Base-by-base conservation (phyloP, 768 basidiomycete genomes). In the Leccinellum luteum region DNA sequence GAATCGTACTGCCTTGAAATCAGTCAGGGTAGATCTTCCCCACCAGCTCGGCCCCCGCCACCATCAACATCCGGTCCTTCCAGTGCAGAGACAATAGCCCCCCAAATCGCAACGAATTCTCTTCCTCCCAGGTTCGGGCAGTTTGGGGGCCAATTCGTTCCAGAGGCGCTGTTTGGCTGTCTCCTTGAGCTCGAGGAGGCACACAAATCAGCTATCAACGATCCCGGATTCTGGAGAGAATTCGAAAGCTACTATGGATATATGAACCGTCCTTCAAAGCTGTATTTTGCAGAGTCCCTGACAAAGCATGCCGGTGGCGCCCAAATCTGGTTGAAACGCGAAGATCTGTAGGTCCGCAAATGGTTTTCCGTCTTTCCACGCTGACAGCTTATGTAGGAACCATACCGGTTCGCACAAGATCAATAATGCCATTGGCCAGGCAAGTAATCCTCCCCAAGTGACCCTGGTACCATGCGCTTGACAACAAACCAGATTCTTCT, bases 401-500 rank as follows among this genome's bases (percentile, higher is more conserved):
- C 96, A 98, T 70, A 98, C 97, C 0, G 97, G 97, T 15, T 98
- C 95, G 10, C 97, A 99, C 75, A 99, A 98, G 74, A 98, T 99
- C 69, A 98, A 98, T 76, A 99, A 99, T 71, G 96, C 96, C 23
- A 89, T 99, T 58, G 97, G 97, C 34, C 95, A 96, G 81, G 89
- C 86, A 65, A 60, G 78, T 66, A 3, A 45, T n/a, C 4, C 27
- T 12, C 17, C 15, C 35, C 41, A 12, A n/a, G 31, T 25, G 15
- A 41, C n/a, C 31, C 15, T 41, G 48, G n/a, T 19, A 13, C n/a
- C 32, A 32, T 14, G 10, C 47, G 23, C 38, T 34, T 60, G 15
- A 54, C 25, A 34, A 28, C 19, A 25, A 34, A n/a, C 48, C 25
- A 96, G 90, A 95, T 98, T 60, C 79, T 99, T 17, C 84, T 99